These are phyloP conservation scores for Talaromyces sp. DNA, from an alignment of 2,329 filamentous ascomycete species.

Conservation along the genomic window DNA sequence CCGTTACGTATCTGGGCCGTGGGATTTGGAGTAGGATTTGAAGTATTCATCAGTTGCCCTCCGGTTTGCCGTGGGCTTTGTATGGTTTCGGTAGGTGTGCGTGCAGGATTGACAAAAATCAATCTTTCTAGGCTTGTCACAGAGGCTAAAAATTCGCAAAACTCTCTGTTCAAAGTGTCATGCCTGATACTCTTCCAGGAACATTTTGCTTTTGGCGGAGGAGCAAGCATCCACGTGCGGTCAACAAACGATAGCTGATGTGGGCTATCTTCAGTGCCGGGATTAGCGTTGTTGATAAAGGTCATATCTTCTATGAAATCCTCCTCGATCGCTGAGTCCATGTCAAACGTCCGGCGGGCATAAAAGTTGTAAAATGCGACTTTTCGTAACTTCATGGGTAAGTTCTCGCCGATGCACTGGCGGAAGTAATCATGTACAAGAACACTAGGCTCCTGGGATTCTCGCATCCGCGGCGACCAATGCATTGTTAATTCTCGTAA, in stretches of 20 bases:
- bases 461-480: constrained; percentile 58
- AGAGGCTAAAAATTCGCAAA: constrained; percentile 37
- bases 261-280: constrained; percentile 20
- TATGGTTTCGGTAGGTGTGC: constrained; percentile 23
- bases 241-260: constrained; percentile 50
- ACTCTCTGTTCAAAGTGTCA: constrained; percentile 44
- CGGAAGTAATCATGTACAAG: constrained; percentile 53
- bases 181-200: constrained; percentile 45
- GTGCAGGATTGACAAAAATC: constrained; percentile 46
- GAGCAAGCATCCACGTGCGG: constrained; percentile 44
- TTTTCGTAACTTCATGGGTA: constrained; percentile 44
- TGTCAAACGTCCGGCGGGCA: constrained; percentile 45
- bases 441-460: constrained; percentile 53
- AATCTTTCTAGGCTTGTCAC: constrained; percentile 45
- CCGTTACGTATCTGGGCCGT: constrained; percentile 15
- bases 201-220: constrained; percentile 22
- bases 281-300: constrained; percentile 45
- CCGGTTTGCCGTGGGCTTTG: constrained; percentile 22
- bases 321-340: constrained; percentile 41
- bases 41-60: constrained; percentile 18
- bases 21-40: constrained; percentile 25
- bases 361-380: constrained; percentile 55
- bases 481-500: constrained; percentile 53
- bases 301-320: constrained; percentile 44
- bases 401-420: constrained; percentile 44